Evolutionary conservation across 2,329 filamentous ascomycete species (phyloP).

Genomic region (Dactylellina leptospora): DNA sequence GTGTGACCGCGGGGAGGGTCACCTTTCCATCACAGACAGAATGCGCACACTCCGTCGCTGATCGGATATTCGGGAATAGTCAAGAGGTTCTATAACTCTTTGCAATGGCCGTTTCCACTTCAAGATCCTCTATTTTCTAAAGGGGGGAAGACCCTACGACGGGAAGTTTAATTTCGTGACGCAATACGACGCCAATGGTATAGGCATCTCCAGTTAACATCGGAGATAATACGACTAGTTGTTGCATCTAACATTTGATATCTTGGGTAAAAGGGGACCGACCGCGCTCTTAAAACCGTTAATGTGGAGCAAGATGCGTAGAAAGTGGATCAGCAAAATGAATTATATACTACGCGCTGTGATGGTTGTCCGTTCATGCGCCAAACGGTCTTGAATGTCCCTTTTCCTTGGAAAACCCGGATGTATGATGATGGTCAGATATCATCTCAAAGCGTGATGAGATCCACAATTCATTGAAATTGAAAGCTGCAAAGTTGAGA

Average conservation of each 20-base stretch:
- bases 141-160: not conserved
- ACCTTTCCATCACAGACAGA: slow-evolving; percentile 2
- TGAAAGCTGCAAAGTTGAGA: too few species aligned
- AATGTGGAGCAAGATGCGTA: not conserved
- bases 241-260: too few species aligned
- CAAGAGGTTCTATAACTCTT: not conserved
- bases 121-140: not conserved
- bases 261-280: too few species aligned
- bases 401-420: not conserved
- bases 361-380: not conserved
- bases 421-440: too few species aligned
- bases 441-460: too few species aligned
- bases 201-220: not conserved
- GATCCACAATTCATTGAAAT: too few species aligned
- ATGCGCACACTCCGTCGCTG: not conserved
- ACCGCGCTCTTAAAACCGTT: too few species aligned
- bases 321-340: too few species aligned
- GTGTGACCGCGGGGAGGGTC: slow-evolving; percentile 17
- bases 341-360: too few species aligned
- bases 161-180: not conserved
- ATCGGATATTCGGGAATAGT: slow-evolving; percentile 24
- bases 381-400: not conserved
- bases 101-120: not conserved
- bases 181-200: too few species aligned
- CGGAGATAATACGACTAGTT: too few species aligned